Percentiles rank a stretch among this genome's conserved stretches.
Evolutionary conservation across 306 rosid species (phyloP).

Genomic region (Benincasa hispida): DNA sequence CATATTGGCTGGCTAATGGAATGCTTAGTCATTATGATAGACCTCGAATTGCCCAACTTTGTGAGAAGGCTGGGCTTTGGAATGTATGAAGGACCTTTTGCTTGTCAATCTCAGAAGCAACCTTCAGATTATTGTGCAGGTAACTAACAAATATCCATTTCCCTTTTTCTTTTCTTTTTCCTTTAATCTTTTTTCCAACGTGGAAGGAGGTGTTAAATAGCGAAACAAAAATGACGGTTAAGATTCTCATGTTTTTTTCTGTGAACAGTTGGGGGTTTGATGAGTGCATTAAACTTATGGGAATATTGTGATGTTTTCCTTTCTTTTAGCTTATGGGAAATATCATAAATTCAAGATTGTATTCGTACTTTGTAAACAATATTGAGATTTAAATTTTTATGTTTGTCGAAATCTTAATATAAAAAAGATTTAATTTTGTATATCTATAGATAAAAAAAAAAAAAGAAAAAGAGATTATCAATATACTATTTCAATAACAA

Average conservation of each 20-base stretch:
- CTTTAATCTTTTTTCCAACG: too few relatives aligned
- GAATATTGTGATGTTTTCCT: too few relatives aligned
- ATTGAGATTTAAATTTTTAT: too few relatives aligned
- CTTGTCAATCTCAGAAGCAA: slow-evolving; percentile 94
- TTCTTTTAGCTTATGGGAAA: too few relatives aligned
- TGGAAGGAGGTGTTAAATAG: neutral
- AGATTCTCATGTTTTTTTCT: neutral
- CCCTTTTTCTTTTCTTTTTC: neutral
- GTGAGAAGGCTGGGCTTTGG: slow-evolving; percentile 95
- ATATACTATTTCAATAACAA: too few relatives aligned
- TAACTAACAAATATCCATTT: slow-evolving; percentile 2
- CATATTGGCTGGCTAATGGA: slow-evolving; percentile 93
- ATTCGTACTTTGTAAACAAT: too few relatives aligned
- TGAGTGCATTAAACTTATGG: slow-evolving; percentile 79
- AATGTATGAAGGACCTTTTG: slow-evolving; percentile 97
- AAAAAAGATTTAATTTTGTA: too few relatives aligned
- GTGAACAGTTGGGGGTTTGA: slow-evolving; percentile 94
- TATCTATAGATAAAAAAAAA: too few relatives aligned
- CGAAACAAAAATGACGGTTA: neutral
- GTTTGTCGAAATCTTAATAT: too few relatives aligned
- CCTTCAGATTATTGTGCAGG: slow-evolving; percentile 98
- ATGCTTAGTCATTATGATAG: slow-evolving; percentile 98
- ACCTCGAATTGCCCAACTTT: slow-evolving; percentile 90
- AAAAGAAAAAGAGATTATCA: too few relatives aligned
- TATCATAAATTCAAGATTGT: too few relatives aligned